phyloP scores from a whole-genome alignment of 139 green algal species.

The Edaphochlamys debaryana region DNA sequence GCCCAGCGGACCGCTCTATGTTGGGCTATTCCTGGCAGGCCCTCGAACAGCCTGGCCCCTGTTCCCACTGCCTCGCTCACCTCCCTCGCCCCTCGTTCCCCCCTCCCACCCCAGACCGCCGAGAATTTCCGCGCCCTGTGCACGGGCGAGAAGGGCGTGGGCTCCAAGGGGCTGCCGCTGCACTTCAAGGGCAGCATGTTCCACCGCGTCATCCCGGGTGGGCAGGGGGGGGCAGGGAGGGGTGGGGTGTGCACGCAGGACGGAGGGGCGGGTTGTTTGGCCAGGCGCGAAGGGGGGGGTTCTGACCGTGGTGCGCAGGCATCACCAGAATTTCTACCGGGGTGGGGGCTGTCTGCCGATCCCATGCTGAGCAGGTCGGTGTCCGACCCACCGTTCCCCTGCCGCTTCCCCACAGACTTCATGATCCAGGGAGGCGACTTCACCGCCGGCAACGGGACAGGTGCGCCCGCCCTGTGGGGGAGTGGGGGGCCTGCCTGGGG shows the following conservation, averaged over 20 bases:
- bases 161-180: constrained; percentile 64
- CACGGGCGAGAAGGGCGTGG: constrained; percentile 67
- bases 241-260: no score
- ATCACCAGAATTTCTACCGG: no score
- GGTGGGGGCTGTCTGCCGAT: no score
- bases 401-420: background rate
- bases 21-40: no score
- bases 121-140: constrained; percentile 74
- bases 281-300: no score
- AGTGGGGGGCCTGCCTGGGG: background rate
- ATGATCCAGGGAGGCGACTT: constrained; percentile 31
- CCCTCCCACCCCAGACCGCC: constrained; percentile 45
- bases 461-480: background rate
- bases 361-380: constrained; percentile 61
- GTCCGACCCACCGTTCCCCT: background rate
- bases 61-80: no score
- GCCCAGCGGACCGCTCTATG: no score
- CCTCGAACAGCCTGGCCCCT: no score
- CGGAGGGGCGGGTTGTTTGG: no score
- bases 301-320: no score
- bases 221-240: constrained; percentile 67
- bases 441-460: constrained; percentile 24
- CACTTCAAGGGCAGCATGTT: constrained; percentile 71
- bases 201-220: constrained; percentile 67
- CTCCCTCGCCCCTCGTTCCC: no score